Conservation (phyloP, 1,139 yeast species). For the Candida sp. region DNA sequence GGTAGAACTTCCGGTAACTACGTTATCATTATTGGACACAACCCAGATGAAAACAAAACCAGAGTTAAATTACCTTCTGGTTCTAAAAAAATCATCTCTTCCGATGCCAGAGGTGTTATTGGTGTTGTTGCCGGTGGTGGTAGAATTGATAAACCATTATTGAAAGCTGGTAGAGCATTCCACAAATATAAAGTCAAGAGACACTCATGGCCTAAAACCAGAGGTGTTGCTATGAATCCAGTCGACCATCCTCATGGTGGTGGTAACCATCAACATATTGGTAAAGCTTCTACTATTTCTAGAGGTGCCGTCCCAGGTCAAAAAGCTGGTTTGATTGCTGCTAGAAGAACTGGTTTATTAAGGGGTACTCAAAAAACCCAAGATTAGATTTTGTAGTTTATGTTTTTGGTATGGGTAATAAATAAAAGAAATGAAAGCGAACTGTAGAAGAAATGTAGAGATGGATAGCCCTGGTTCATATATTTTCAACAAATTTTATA, state of each 20-base stretch:
- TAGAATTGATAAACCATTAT: constrained; percentile 98
- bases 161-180: constrained; percentile 99
- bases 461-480: too few species aligned
- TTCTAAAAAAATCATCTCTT: constrained; percentile 94
- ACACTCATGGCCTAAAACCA: constrained; percentile 99
- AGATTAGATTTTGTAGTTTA: constrained; percentile 47
- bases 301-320: constrained; percentile 99
- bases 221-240: constrained; percentile 99
- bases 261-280: constrained; percentile 99
- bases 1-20: constrained; percentile 99
- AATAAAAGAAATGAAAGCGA: background rate
- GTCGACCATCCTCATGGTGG: constrained; percentile 99
- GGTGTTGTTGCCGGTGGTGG: constrained; percentile 99
- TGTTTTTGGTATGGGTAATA: background rate
- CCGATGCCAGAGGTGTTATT: constrained; percentile 98
- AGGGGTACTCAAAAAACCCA: constrained; percentile 99
- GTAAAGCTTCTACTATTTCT: constrained; percentile 99
- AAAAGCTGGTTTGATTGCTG: constrained; percentile 99
- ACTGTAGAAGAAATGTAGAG: background rate
- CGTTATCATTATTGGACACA: constrained; percentile 98
- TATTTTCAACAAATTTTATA: too few species aligned
- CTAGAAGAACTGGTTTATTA: constrained; percentile 99
- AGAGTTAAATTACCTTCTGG: constrained; percentile 99
- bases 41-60: constrained; percentile 98
- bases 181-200: constrained; percentile 99